phyloP scores from a whole-genome alignment of 2,329 filamentous ascomycete genomes.

The Aspergillus cejpii region DNA sequence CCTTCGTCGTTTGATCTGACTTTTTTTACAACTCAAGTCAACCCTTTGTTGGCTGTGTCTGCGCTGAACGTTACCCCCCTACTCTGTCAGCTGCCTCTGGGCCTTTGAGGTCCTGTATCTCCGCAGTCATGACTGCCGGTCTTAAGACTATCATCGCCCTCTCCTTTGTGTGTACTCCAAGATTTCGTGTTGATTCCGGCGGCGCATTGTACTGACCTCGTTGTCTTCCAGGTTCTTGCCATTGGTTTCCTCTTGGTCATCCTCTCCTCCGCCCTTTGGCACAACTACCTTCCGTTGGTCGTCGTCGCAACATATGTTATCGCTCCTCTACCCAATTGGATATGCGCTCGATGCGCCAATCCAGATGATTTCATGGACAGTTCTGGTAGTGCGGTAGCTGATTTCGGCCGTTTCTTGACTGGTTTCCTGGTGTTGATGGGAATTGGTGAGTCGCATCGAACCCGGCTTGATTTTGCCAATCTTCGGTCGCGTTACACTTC shows the following conservation, averaged over 20 bases:
- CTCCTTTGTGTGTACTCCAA: slow-evolving; percentile 65
- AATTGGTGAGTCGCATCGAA: slow-evolving; percentile 61
- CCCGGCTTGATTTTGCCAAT: background rate
- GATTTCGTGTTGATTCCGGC: background rate
- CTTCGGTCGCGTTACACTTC: background rate
- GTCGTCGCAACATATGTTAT: slow-evolving; percentile 94
- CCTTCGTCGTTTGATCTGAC: background rate
- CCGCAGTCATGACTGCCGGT: slow-evolving; percentile 61
- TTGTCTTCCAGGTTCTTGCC: slow-evolving; percentile 63
- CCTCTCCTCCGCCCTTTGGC: slow-evolving; percentile 89
- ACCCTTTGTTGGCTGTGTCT: slow-evolving; percentile 1
- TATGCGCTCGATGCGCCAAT: slow-evolving; percentile 79
- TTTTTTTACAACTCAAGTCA: background rate
- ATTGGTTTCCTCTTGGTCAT: slow-evolving; percentile 99
- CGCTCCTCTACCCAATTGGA: slow-evolving; percentile 93
- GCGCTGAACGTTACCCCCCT: slow-evolving; percentile 1
- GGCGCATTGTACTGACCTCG: slow-evolving; percentile 1
- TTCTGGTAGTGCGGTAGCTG: slow-evolving; percentile 74
- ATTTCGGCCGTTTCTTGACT: slow-evolving; percentile 88
- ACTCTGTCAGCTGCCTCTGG: slow-evolving; percentile 4
- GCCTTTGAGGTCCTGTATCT: slow-evolving; percentile 20
- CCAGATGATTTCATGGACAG: slow-evolving; percentile 93
- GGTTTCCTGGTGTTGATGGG: slow-evolving; percentile 97
- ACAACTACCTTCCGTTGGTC: slow-evolving; percentile 89
- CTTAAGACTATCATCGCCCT: slow-evolving; percentile 98